Percentiles rank a stretch among this genome's conserved stretches.
Evolutionary conservation across 352 stramenopile genomes (phyloP).

Genomic region (Blastocystis sp.): DNA sequence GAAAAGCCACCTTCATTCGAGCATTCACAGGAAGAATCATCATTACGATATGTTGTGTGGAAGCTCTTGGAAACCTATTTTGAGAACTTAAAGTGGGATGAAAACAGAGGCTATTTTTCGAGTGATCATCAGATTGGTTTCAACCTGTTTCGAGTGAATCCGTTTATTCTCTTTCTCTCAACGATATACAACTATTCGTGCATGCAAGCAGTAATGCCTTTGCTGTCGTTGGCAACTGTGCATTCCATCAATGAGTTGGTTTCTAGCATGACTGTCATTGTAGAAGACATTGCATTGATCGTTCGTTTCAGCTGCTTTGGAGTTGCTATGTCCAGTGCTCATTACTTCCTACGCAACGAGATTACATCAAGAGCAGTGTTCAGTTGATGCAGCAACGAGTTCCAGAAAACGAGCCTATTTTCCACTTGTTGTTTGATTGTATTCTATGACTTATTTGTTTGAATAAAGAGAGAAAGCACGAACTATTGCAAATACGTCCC

Average conservation of each 20-base stretch:
- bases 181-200: background rate
- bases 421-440: background rate
- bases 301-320: background rate
- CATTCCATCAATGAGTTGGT: background rate
- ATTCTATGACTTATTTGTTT: background rate
- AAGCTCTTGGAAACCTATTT: background rate
- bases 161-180: slow-evolving; percentile 2
- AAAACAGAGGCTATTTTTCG: background rate
- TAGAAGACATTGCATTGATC: background rate
- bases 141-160: background rate
- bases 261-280: background rate
- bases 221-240: background rate
- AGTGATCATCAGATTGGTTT: background rate
- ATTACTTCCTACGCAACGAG: background rate
- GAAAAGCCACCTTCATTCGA: background rate
- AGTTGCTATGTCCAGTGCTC: background rate
- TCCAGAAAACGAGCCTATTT: background rate
- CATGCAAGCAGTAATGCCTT: background rate
- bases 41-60: slow-evolving; percentile 8
- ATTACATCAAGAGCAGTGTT: background rate
- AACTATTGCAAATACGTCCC: slow-evolving; percentile 25
- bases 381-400: background rate
- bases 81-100: background rate
- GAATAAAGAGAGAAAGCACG: background rate
- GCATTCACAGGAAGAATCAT: background rate